Percentiles rank a stretch among this genome's conserved stretches.
These are phyloP conservation scores for Exophiala bonariae DNA, from an alignment of 2,329 filamentous ascomycete genomes.

Conservation along the genomic window DNA sequence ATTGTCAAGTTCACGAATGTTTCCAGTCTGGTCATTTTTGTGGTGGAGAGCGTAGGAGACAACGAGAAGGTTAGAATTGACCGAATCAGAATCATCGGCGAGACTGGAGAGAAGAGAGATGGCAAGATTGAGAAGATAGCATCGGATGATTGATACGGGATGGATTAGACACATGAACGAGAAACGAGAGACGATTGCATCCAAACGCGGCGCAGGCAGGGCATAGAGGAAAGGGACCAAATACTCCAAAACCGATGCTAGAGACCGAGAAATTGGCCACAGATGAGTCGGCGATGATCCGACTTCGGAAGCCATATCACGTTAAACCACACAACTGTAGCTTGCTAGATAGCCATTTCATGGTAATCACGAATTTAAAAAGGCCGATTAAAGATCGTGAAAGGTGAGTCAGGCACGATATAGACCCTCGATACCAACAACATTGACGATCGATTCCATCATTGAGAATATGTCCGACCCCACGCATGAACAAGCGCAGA, in stretches of 20 bases:
- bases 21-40: conserved; percentile 80
- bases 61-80: conserved; percentile 79
- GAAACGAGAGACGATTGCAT: conserved; percentile 21
- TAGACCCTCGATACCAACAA: no score
- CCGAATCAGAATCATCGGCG: conserved; percentile 69
- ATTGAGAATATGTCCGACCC: conserved; percentile 55
- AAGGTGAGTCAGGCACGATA: no score
- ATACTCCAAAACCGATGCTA: no score
- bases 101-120: conserved; percentile 85
- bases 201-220: conserved; percentile 1
- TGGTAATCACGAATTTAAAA: no score
- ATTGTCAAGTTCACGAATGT: conserved; percentile 99
- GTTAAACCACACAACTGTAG: neutral
- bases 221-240: no score
- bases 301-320: no score
- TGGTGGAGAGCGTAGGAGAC: conserved; percentile 80
- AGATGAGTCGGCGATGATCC: no score
- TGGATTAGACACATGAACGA: neutral
- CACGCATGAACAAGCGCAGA: conserved; percentile 35
- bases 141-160: conserved; percentile 56
- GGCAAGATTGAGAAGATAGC: conserved; percentile 95
- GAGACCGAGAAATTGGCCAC: no score
- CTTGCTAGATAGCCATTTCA: conserved; percentile 6
- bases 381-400: no score
- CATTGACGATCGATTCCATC: no score